Conservation (phyloP, 2,329 filamentous ascomycete genomes). For the Diplodia mutila region DNA sequence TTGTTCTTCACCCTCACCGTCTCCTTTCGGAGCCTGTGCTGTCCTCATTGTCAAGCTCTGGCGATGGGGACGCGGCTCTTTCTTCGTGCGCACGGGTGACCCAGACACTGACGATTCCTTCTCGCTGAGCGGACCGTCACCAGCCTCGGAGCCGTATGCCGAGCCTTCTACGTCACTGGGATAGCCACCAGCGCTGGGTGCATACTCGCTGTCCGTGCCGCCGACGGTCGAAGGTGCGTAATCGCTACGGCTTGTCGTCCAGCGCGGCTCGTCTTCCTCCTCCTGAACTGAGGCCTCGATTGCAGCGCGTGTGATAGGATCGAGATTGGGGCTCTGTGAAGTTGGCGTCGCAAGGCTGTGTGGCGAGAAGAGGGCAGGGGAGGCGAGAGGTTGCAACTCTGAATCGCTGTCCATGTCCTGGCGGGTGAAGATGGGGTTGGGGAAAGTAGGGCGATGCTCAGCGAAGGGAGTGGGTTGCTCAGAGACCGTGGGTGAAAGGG, state of each 20-base stretch:
- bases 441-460: background rate
- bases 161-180: slow-evolving; percentile 19
- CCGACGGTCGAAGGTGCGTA: slow-evolving; percentile 24
- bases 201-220: slow-evolving; percentile 23
- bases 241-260: slow-evolving; percentile 22
- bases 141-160: background rate
- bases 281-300: slow-evolving; percentile 20
- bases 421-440: slow-evolving; percentile 9
- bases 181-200: slow-evolving; percentile 14
- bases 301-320: slow-evolving; percentile 14
- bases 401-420: slow-evolving; percentile 14
- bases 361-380: slow-evolving; percentile 4
- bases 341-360: slow-evolving; percentile 13
- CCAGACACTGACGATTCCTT: background rate
- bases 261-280: slow-evolving; percentile 22
- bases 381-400: slow-evolving; percentile 7
- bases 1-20: slow-evolving; percentile 3
- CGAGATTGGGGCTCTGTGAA: slow-evolving; percentile 2
- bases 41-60: slow-evolving; percentile 24
- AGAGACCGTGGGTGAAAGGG: slow-evolving; percentile 4
- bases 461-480: slow-evolving; percentile 14
- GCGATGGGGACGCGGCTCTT: slow-evolving; percentile 2
- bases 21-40: slow-evolving; percentile 8
- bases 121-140: background rate
- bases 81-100: slow-evolving; percentile 1